A percentile compares a stretch with the other conserved stretches of the same genome.
phyloP scores from a whole-genome alignment of 2,329 filamentous ascomycete species.

The Immersiporthe knoxdaviesiana region DNA sequence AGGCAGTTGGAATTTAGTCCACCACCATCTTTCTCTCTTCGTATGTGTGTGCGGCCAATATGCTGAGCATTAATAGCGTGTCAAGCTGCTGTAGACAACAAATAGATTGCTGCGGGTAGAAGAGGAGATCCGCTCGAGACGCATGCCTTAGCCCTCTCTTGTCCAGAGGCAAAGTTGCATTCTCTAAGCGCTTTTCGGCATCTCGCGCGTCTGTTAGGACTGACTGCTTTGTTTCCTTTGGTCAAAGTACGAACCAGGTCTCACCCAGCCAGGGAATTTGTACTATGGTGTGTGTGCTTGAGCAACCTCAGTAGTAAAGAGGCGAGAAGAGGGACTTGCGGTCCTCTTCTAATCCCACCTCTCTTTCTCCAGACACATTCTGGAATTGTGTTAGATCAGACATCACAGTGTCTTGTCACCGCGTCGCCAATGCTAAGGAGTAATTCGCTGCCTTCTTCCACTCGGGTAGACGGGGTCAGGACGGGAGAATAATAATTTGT shows the following conservation, averaged over 20 bases:
- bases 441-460: not conserved
- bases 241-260: not conserved
- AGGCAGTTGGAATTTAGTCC: not conserved
- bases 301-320: not conserved
- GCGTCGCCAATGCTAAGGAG: not conserved
- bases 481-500: not conserved
- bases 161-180: not conserved
- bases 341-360: not conserved
- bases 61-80: not conserved
- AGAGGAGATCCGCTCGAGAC: not conserved
- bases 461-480: not conserved
- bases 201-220: not conserved
- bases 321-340: not conserved
- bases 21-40: not conserved
- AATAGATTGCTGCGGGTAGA: not conserved
- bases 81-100: not conserved
- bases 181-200: not conserved
- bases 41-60: not conserved
- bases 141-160: not conserved
- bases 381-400: not conserved
- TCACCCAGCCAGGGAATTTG: not conserved
- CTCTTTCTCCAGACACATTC: not conserved
- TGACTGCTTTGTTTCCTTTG: not conserved
- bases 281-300: not conserved
- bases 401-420: not conserved